Conservation (phyloP, 73 alveolate genomes). For the Paraurostyla sp. region DNA sequence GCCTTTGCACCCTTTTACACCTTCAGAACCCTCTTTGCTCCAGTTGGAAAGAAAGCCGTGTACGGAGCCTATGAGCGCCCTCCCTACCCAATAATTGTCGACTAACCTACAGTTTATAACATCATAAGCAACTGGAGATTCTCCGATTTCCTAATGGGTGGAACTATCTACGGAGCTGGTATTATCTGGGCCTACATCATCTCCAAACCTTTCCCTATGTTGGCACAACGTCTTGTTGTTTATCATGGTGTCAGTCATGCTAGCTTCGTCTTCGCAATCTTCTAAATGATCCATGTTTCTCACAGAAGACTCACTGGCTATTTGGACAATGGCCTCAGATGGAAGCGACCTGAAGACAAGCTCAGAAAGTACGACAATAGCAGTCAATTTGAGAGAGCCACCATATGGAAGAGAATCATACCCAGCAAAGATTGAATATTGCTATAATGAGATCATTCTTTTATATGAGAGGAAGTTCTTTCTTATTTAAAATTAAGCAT, state of each 20-base stretch:
- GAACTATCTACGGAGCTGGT: constrained; percentile 62
- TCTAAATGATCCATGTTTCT: background rate
- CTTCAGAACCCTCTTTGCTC: constrained; percentile 3
- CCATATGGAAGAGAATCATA: too few relatives aligned
- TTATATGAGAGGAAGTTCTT: too few relatives aligned
- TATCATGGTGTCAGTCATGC: constrained; percentile 46
- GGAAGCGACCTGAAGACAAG: constrained; percentile 69
- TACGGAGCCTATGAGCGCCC: constrained; percentile 78
- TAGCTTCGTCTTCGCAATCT: background rate
- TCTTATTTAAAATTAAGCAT: too few relatives aligned
- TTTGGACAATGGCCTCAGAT: constrained; percentile 77
- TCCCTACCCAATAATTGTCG: constrained; percentile 82
- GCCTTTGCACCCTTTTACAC: constrained; percentile 41
- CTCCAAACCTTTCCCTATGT: constrained; percentile 14
- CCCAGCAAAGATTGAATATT: too few relatives aligned
- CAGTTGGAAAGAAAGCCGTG: constrained; percentile 23
- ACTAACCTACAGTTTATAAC: constrained; percentile 72
- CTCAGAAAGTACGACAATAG: constrained; percentile 64
- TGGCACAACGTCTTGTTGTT: constrained; percentile 26
- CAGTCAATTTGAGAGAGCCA: constrained; percentile 59
- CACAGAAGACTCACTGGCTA: constrained; percentile 70
- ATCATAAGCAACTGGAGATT: constrained; percentile 59
- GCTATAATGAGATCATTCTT: too few relatives aligned
- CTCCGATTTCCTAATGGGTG: constrained; percentile 73
- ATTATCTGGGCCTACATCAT: background rate